Base-by-base conservation (phyloP, 2,329 filamentous ascomycete species). In the Alternaria sp. region DNA sequence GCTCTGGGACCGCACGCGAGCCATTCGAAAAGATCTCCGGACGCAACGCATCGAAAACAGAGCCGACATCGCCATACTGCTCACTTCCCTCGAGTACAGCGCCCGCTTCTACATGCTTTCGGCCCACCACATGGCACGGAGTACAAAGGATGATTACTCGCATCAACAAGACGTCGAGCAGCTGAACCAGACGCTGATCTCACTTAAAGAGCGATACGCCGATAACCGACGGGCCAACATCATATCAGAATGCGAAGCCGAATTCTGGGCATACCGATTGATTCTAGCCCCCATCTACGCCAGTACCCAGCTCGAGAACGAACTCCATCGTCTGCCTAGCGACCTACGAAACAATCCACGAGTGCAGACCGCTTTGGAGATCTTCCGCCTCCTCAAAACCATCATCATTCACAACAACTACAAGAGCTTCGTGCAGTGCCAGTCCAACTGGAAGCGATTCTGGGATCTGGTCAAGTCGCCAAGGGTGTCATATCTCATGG, bases 1-100 rank as follows among this genome's bases (percentile, higher is more conserved):
- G 73, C 83, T 90, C 27, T 90, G 88, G 88, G 87, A 90, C 71
- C 83, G 88, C 18, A 89, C 87, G 34, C 83, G 88, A 48, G 87
- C 86, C 5, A 85, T 90, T 59, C 84, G 88, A 41, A 90, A 89
- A 69, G 88, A 90, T 71, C 86, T 89, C 52, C 86, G 86, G 3
- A 88, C 89, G 20, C 87, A 89, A 72, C 85, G 87, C 68, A 78
- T 89, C 59, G 85, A 83, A 8, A 85, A 84, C 62, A 65, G 58
- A n/a, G 44, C 68, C n/a, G 85, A 89, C 69, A 81, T 89, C 36
- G 76, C 79, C 48, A 82, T 85, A 20, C 85, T 86, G 5, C 85
- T 90, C 7, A 84, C 85, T 22, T 89, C 87, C 67, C 84, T 86
- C 50, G 88, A 90, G 72, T 81, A 85, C 41, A 89, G 89, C 65